Conservation (phyloP, 2,329 filamentous ascomycete species). For the Tolypocladium guangdongense region DNA sequence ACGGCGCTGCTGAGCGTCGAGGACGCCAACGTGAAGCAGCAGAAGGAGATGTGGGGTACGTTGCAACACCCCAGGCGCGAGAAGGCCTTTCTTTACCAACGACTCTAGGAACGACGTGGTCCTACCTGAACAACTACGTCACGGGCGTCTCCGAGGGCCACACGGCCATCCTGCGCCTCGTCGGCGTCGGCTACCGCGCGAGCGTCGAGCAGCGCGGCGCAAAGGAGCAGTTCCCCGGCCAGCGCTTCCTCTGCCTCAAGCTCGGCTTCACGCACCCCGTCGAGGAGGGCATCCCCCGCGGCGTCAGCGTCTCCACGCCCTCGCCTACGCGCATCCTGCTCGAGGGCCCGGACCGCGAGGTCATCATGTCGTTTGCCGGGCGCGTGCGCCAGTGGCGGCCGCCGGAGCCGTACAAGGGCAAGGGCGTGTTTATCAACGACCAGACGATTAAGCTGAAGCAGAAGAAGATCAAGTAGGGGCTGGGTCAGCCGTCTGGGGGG, state of each 20-base stretch:
- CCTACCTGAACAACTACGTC: conserved; percentile 83
- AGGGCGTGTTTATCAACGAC: conserved; percentile 96
- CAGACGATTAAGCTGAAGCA: conserved; percentile 97
- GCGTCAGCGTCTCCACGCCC: conserved; percentile 77
- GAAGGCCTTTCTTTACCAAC: not conserved
- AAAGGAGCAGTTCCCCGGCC: conserved; percentile 67
- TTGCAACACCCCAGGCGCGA: conserved; percentile 1
- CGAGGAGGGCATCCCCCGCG: conserved; percentile 72
- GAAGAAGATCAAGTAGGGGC: conserved; percentile 80
- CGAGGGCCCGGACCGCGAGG: conserved; percentile 77
- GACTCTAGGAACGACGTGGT: conserved; percentile 67
- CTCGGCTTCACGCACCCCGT: conserved; percentile 95
- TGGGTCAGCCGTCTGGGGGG: not conserved
- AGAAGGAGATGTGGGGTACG: conserved; percentile 93
- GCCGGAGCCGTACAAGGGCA: conserved; percentile 97
- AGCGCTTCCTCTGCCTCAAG: conserved; percentile 86
- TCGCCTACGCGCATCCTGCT: conserved; percentile 85
- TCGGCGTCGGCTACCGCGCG: conserved; percentile 92
- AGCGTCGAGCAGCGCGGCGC: conserved; percentile 67
- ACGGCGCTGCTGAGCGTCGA: conserved; percentile 60
- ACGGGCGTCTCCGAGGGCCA: conserved; percentile 94
- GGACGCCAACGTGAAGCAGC: conserved; percentile 57
- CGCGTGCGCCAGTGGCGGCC: conserved; percentile 77
- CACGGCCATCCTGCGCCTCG: conserved; percentile 80
- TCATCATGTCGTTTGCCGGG: conserved; percentile 85